Base-by-base conservation (phyloP, 192 early-diverging fungal species). In the Allomyces javanicus region DNA sequence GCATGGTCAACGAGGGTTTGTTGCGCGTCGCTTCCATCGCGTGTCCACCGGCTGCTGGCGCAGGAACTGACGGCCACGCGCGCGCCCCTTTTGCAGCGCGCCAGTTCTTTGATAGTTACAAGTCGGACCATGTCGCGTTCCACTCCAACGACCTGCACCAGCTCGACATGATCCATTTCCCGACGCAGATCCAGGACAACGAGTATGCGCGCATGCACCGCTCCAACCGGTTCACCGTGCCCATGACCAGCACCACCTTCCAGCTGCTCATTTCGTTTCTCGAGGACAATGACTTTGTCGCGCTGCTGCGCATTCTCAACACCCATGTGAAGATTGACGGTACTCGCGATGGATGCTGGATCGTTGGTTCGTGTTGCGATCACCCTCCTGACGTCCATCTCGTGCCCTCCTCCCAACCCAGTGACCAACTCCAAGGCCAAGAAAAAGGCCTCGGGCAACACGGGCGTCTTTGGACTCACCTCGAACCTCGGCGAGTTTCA, bases 201-300 rank as follows among this genome's bases (percentile, higher is more conserved):
- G 86, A 88, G 64, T 73, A 93, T 62, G 88, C 89, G 4, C 81
- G 85, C 65, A 79, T 82, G 44, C 96, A 86, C 75, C 84, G 87
- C 66, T 72, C 72, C 58, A 91, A 90, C 74, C 88, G 89, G 71
- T 99, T 94, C 74, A 81, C 78, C 25, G 68, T 99, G 24, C 79
- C 79, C 10, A 88, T 99, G 87, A 85, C 88, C 61, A 77, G 84
- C 14, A 91, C 89, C 17, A 86, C 92, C 1, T 90, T 89, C 68
- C 89, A 92, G 73, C 82, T 99, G 23, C 81, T 97, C 64, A 70
- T 96, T 63, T 81, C 86, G 65, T 97, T 89, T 72, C 73, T 99
- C 68, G 90, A 96, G 74, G 93, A 97, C 68, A 92, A 92, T 78
- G 85, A 89, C 63, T 89, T 87, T 64, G 89, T 88, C 71, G 75